Conservation (phyloP, 805 yeast species). For the Candida multigemmis region DNA sequence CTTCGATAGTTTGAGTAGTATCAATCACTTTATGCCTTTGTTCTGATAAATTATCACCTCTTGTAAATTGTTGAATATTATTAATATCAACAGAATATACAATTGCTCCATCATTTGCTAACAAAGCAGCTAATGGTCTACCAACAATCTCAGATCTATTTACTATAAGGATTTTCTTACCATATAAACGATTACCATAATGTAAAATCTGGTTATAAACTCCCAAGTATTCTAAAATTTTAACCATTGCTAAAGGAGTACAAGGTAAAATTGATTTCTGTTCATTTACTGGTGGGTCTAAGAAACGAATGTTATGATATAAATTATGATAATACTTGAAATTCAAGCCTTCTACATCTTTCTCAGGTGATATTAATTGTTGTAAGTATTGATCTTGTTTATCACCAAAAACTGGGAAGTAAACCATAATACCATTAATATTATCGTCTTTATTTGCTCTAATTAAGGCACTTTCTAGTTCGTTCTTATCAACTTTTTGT, state of each 20-base stretch:
- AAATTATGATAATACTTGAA: slow-evolving; percentile 87
- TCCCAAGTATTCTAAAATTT: slow-evolving; percentile 82
- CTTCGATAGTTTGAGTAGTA: slow-evolving; percentile 42
- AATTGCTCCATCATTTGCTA: slow-evolving; percentile 96
- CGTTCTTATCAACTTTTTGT: slow-evolving; percentile 66
- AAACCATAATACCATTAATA: slow-evolving; percentile 91
- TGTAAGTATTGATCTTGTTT: slow-evolving; percentile 93
- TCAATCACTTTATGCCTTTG: slow-evolving; percentile 70
- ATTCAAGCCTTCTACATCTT: slow-evolving; percentile 94
- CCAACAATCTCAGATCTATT: slow-evolving; percentile 97
- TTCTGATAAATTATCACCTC: slow-evolving; percentile 84
- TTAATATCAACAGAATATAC: slow-evolving; percentile 88
- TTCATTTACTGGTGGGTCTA: slow-evolving; percentile 60
- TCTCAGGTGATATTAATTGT: slow-evolving; percentile 83
- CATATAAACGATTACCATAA: slow-evolving; percentile 88
- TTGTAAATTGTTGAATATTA: slow-evolving; percentile 82
- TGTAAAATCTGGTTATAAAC: slow-evolving; percentile 76
- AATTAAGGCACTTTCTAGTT: slow-evolving; percentile 73
- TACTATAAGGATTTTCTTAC: slow-evolving; percentile 83
- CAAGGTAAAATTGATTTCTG: slow-evolving; percentile 88
- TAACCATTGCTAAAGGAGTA: slow-evolving; percentile 92
- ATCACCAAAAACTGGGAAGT: slow-evolving; percentile 95
- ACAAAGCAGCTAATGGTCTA: slow-evolving; percentile 87
- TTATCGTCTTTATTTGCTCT: slow-evolving; percentile 69
- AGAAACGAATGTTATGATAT: slow-evolving; percentile 84